Conservation (phyloP, 163 green algal genomes). For the Chloromonas sp. region DNA sequence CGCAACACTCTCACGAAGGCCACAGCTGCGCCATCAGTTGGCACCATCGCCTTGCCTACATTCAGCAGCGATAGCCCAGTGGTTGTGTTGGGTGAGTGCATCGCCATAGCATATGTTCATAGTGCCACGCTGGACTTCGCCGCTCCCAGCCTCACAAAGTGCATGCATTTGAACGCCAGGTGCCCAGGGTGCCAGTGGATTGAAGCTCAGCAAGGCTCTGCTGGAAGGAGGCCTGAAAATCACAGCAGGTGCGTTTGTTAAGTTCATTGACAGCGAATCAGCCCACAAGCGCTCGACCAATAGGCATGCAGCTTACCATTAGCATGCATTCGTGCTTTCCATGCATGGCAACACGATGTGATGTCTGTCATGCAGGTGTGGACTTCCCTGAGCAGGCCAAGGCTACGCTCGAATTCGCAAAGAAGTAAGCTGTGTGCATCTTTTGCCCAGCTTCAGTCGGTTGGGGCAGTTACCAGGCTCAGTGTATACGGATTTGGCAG, state of each 20-base stretch:
- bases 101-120: no score
- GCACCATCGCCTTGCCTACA: not conserved
- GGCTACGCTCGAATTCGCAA: not conserved
- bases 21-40: not conserved
- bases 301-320: no score
- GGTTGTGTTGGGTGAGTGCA: no score
- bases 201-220: not conserved
- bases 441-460: no score
- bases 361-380: not conserved
- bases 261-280: no score
- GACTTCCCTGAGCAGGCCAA: conserved; percentile 1
- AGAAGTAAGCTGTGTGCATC: not conserved
- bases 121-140: no score
- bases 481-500: no score
- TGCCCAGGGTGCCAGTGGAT: not conserved
- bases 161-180: not conserved
- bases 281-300: no score
- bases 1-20: not conserved
- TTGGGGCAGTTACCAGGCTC: no score
- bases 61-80: not conserved
- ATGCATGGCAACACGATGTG: no score
- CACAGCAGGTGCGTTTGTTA: not conserved
- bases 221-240: not conserved
- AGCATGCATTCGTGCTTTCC: no score
- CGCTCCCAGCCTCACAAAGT: not conserved